Base-by-base conservation (phyloP, 768 basidiomycete species). In the Suillus subalutaceus region DNA sequence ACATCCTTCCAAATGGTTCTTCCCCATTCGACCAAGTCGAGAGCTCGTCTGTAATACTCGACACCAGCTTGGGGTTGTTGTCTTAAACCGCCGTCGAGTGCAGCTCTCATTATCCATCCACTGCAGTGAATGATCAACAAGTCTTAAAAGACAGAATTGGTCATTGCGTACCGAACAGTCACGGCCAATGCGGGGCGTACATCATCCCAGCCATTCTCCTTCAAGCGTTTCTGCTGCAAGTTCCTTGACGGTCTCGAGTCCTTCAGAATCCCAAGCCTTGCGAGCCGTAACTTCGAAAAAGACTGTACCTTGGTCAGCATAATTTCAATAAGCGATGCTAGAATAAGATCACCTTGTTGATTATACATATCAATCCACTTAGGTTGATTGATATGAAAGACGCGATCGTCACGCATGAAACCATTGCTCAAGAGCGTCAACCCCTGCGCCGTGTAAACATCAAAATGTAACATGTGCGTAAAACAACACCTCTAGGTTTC, bases 151-250 rank as follows among this genome's bases (percentile, higher is more conserved):
- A 32, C 6, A 16, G 6, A n/a, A 20, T 8, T 26, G 2, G 18
- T 12, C 10, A 10, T 30, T 13, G 65, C 75, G 13, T 66, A 80
- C 82, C 83, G 72, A 46, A 82, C 69, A 23, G 82, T 83, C 6
- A 71, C 68, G 4, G 79, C 48, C 32, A 84, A 67, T 3, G 82
- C 81, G 2, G 73, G 75, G 9, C 77, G 73, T 18, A 72, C 68
- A n/a, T 57, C 48, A 41, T 74, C 65, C 78, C 77, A 79, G 1
- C 75, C 75, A 50, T 71, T 61, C 9, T 67, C 55, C 6, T 56
- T 32, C 23, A 71, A 53, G 13, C 75, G 71, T 43, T 69, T 62
- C 13, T 69, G 66, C 1, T n/a, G 73, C 76, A 13, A 71, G 65
- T n/a, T 61, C 63, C 8, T 73, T 76, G 9, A 78, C 58, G 8